A percentile compares a stretch with the other conserved stretches of the same genome.
These are phyloP conservation scores for Ophidiomyces ophidiicola DNA, from an alignment of 2,329 filamentous ascomycete species.

Conservation along the genomic window DNA sequence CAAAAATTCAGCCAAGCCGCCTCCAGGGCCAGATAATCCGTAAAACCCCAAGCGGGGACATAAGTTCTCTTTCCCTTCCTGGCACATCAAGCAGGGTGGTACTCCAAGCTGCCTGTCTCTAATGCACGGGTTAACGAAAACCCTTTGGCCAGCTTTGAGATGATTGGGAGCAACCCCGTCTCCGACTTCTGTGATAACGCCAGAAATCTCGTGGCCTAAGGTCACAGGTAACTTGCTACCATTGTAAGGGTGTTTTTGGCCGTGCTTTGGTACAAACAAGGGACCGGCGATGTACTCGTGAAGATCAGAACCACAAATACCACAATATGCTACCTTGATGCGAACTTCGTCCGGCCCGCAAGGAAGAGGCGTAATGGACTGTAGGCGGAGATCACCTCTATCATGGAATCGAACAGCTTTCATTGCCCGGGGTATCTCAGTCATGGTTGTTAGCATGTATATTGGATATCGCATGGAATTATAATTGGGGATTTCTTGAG, in stretches of 20 bases:
- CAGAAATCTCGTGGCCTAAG: constrained; percentile 55
- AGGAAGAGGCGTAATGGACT: constrained; percentile 25
- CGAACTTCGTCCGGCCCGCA: constrained; percentile 41
- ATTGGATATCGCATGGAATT: too few relatives aligned
- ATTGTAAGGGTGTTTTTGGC: constrained; percentile 45
- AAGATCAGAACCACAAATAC: constrained; percentile 34
- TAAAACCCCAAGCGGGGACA: constrained; percentile 47
- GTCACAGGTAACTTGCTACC: constrained; percentile 46
- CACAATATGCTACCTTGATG: constrained; percentile 26
- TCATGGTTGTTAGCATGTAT: too few relatives aligned
- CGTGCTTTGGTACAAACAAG: constrained; percentile 37
- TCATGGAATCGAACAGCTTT: constrained; percentile 29
- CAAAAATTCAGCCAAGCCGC: constrained; percentile 21
- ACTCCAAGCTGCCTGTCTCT: constrained; percentile 36
- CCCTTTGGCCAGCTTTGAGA: constrained; percentile 44
- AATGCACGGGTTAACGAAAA: constrained; percentile 49
- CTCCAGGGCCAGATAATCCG: constrained; percentile 34
- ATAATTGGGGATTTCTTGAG: too few relatives aligned
- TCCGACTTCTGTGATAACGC: constrained; percentile 48
- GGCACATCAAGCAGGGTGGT: constrained; percentile 42
- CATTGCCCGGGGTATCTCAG: constrained; percentile 19
- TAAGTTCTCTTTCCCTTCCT: constrained; percentile 43
- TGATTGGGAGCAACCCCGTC: constrained; percentile 29
- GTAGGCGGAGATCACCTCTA: constrained; percentile 25
- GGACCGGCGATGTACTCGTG: constrained; percentile 43